Percentiles rank a stretch among this genome's conserved stretches.
These are phyloP conservation scores for Lasiosphaeris hirsuta DNA, from an alignment of 495 filamentous ascomycete genomes.

Conservation along the genomic window DNA sequence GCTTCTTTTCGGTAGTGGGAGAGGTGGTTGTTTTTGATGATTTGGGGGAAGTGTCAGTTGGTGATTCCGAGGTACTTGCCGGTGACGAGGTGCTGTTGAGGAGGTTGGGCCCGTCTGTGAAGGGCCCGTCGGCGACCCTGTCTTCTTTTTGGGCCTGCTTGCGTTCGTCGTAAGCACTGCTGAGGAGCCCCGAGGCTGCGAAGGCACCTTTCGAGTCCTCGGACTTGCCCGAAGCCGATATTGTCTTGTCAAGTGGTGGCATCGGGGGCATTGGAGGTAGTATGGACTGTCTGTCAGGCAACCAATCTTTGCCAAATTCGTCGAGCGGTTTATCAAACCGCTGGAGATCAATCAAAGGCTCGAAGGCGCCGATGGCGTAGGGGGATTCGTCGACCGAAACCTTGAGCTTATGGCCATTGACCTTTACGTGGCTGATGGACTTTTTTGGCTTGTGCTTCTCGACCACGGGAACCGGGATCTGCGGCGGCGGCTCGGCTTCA, in stretches of 20 bases:
- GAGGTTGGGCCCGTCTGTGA: constrained; percentile 49
- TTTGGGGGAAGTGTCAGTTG: not conserved
- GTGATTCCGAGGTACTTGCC: not conserved
- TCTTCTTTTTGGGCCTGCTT: constrained; percentile 30
- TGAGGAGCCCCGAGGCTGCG: constrained; percentile 40
- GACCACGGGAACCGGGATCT: constrained; percentile 12
- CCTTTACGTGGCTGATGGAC: constrained; percentile 25
- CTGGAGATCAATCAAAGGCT: constrained; percentile 52
- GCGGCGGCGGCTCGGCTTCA: constrained; percentile 29
- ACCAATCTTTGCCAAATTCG: constrained; percentile 35
- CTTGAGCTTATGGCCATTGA: constrained; percentile 30
- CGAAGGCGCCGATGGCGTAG: constrained; percentile 55
- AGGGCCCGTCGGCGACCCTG: constrained; percentile 30
- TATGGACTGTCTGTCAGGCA: constrained; percentile 21
- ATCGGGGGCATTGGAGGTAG: constrained; percentile 10
- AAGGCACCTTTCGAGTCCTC: constrained; percentile 24
- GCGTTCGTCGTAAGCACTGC: constrained; percentile 40
- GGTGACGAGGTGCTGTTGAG: constrained; percentile 36
- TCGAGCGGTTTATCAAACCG: constrained; percentile 44
- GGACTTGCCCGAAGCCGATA: not conserved
- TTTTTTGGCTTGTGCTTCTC: constrained; percentile 26
- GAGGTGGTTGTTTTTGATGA: not conserved
- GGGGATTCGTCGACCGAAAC: constrained; percentile 36
- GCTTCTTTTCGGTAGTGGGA: not conserved
- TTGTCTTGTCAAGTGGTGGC: not conserved